Base-by-base conservation (phyloP, 768 basidiomycete genomes). In the Naganishia onofrii region DNA sequence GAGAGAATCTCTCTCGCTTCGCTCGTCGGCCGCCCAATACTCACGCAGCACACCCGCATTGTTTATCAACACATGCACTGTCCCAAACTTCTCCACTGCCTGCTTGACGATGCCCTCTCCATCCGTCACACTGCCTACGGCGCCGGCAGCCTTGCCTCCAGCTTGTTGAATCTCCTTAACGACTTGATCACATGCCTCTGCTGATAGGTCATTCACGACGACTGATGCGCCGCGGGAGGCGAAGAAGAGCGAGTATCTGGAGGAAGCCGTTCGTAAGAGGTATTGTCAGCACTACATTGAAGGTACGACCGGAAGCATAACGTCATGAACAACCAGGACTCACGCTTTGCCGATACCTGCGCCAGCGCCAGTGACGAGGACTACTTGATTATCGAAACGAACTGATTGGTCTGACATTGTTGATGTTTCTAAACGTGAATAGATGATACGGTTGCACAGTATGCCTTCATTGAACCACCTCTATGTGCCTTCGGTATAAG, bases 141-240 rank as follows among this genome's bases (percentile, higher is more conserved):
- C 95, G 52, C 85, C 87, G 21, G 93, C 86, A 1, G 95, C 96
- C 79, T 88, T 90, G 17, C 95, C 94, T 31, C 93, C 92, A 71
- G 89, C 92, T 78, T 86, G 85, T 58, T 83, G 85, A 77, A 98
- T 94, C 82, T 94, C 88, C 73, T 91, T 89, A 8, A 94, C 94
- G 28, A 98, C 92, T 75, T 89, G 90, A 81, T 95, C 90, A 3
- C 94, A 94, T 31, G 92, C 90, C 66, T 87, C 87, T 42, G 84
- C 85, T 75, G 90, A 93, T 78, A 98, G 89, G 79, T 98, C 96
- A 77, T 97, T 98, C 52, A 98, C 91, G 70, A 98, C 91, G 66
- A 98, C 87, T 73, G 91, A 92, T 10, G 95, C 94, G 7, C 94
- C 95, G 64, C 92, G 85, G 12, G 90, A 87, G n/a, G 93, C 94